Base-by-base conservation (phyloP, 164 flowering plant genomes). In the Sedum album region DNA sequence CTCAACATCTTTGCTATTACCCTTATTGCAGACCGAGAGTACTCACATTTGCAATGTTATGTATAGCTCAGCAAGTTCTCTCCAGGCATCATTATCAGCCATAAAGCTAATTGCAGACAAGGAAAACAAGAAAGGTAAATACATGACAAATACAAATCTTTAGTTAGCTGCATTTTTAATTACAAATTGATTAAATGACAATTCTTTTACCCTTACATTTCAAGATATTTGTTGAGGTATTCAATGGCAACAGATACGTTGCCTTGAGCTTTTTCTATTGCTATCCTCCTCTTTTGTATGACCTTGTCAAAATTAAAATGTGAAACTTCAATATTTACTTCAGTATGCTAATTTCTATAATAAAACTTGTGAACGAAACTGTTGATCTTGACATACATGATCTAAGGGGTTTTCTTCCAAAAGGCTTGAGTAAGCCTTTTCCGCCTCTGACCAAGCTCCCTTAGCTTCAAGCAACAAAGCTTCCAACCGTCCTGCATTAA, bases 51-150 rank as follows among this genome's bases (percentile, higher is more conserved):
- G 97, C 65, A 90, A 65, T 68, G 96, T 88, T 60, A 87, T 82
- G 66, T 90, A 94, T 67, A 85, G 81, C 73, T 91, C 97, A 65
- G 96, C 97, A 73, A 91, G 94, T n/a, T n/a, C n/a, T n/a, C n/a
- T n/a, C n/a, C n/a, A n/a, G n/a, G n/a, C n/a, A n/a, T n/a, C n/a
- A n/a, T 75, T 94, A 80, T 94, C 98, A 23, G 98, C 97, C 97
- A 91, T 90, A 79, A 87, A 94, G 82, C 98, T 94, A 35, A 35
- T 7, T 15, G 4, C 38, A 64, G 42, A 21, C 33, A 20, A 49
- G n/a, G 55, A 49, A 49, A 36, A 49, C 30, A 66, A 66, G 38
- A 55, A 61, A 60, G 42, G 42, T 39, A 39, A 39, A 39, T 8
- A 39, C 13, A 39, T 39, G 13, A 10, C 64, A 53, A 28, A 7